phyloP scores from a whole-genome alignment of 1,284 basidiomycete species.

The Pseudozyma flocculosa region DNA sequence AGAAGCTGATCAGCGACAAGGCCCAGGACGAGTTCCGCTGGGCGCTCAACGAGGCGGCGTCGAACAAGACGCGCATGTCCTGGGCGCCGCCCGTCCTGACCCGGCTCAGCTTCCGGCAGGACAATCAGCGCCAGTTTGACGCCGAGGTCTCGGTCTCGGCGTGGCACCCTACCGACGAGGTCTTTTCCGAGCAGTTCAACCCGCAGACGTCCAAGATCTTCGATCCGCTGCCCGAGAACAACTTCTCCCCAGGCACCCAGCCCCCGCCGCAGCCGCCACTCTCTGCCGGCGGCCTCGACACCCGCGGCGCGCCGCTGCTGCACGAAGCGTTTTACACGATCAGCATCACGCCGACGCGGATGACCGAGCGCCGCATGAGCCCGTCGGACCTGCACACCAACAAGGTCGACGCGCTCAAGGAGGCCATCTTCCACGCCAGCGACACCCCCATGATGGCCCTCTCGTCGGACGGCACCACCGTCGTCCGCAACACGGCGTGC shows the following conservation, averaged over 20 bases:
- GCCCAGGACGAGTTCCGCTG: constrained; percentile 14
- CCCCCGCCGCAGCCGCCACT: not conserved
- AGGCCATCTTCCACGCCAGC: constrained; percentile 37
- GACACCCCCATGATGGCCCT: constrained; percentile 44
- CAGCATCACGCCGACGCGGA: constrained; percentile 32
- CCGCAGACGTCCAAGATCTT: constrained; percentile 15
- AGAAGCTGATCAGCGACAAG: constrained; percentile 25
- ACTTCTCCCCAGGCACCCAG: constrained; percentile 1
- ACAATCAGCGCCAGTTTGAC: constrained; percentile 26
- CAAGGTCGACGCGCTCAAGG: constrained; percentile 37
- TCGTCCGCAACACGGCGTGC: constrained; percentile 45
- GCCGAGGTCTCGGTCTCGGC: constrained; percentile 47
- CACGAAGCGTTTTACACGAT: constrained; percentile 50
- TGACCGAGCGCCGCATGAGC: constrained; percentile 35
- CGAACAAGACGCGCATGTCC: constrained; percentile 16
- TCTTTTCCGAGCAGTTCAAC: constrained; percentile 42
- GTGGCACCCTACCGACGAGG: constrained; percentile 50
- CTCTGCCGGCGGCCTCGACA: constrained; percentile 14
- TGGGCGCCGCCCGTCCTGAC: constrained; percentile 40
- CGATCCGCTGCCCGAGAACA: constrained; percentile 11
- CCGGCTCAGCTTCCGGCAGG: constrained; percentile 40
- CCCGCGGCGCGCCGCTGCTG: constrained; percentile 12
- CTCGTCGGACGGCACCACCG: constrained; percentile 40
- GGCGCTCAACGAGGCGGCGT: constrained; percentile 43
- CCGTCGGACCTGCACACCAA: constrained; percentile 23